Evolutionary conservation across 2,329 filamentous ascomycete species (phyloP).

Genomic region (Chrysosporium keratinophilum): DNA sequence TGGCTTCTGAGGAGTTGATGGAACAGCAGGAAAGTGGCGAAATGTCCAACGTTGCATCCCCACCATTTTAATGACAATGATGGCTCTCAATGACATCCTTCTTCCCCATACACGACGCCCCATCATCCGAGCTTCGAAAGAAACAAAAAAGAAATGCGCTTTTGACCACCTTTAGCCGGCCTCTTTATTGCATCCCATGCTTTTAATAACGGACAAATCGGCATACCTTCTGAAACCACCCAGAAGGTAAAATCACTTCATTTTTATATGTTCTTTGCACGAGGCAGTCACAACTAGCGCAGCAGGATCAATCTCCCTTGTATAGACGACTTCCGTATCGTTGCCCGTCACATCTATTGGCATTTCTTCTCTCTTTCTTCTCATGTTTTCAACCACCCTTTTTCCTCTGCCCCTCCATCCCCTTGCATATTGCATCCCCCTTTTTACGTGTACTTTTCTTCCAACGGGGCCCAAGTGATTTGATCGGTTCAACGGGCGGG

Average conservation of each 20-base stretch:
- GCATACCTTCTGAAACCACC: background rate
- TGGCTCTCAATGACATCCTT: background rate
- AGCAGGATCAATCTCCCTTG: slow-evolving; percentile 6
- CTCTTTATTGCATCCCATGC: slow-evolving; percentile 3
- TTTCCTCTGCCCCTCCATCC: background rate
- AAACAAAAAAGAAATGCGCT: background rate
- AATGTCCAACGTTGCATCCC: slow-evolving; percentile 36
- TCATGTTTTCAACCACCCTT: too few relatives aligned
- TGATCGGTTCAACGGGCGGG: background rate
- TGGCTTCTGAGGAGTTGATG: slow-evolving; percentile 73
- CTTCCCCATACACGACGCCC: slow-evolving; percentile 1
- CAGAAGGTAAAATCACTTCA: background rate
- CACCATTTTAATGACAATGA: slow-evolving; percentile 37
- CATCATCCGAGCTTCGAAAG: slow-evolving; percentile 6
- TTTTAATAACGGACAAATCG: slow-evolving; percentile 3
- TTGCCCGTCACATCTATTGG: slow-evolving; percentile 1
- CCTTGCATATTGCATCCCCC: background rate
- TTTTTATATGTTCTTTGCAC: background rate
- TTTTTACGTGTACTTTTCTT: background rate
- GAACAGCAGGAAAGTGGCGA: slow-evolving; percentile 60
- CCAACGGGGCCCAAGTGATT: background rate
- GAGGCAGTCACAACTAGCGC: slow-evolving; percentile 8
- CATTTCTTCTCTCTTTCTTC: background rate
- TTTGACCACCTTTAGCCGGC: background rate
- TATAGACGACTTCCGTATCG: slow-evolving; percentile 10